Conservation (phyloP, 2,329 filamentous ascomycete genomes). For the Colletotrichum cereale region DNA sequence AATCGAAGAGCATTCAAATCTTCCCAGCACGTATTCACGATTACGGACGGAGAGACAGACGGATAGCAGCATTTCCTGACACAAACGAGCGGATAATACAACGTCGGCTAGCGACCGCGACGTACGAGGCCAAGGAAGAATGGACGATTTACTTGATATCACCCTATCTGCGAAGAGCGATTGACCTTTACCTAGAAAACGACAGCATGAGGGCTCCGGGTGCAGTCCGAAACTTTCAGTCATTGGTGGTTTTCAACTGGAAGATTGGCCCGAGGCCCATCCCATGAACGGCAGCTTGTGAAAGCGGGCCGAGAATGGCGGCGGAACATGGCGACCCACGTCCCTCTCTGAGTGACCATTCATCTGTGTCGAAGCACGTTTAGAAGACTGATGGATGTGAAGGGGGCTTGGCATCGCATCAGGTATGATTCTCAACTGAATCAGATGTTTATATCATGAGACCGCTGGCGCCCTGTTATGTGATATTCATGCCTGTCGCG, state of each 20-base stretch:
- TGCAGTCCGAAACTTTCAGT: background rate
- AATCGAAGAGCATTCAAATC: background rate
- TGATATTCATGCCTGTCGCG: background rate
- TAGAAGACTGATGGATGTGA: slow-evolving; percentile 9
- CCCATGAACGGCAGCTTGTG: slow-evolving; percentile 37
- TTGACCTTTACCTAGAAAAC: background rate
- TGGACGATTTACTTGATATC: slow-evolving; percentile 30
- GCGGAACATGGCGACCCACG: slow-evolving; percentile 18
- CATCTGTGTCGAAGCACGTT: slow-evolving; percentile 18
- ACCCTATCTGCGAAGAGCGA: background rate
- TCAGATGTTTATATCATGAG: background rate
- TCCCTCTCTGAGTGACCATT: background rate
- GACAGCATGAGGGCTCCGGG: background rate
- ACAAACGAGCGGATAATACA: slow-evolving; percentile 22
- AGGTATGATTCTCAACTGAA: slow-evolving; percentile 1
- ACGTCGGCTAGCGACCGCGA: slow-evolving; percentile 23
- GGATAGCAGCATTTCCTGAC: slow-evolving; percentile 28
- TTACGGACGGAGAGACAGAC: slow-evolving; percentile 11
- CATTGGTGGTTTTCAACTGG: slow-evolving; percentile 9
- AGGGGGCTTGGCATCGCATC: slow-evolving; percentile 27
- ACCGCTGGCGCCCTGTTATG: background rate
- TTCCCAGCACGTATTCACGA: slow-evolving; percentile 17
- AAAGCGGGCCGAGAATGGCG: slow-evolving; percentile 32
- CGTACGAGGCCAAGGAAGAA: slow-evolving; percentile 15
- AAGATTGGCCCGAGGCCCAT: slow-evolving; percentile 31